Conservation (phyloP, 2,329 filamentous ascomycete species). For the Ascochyta lentis region DNA sequence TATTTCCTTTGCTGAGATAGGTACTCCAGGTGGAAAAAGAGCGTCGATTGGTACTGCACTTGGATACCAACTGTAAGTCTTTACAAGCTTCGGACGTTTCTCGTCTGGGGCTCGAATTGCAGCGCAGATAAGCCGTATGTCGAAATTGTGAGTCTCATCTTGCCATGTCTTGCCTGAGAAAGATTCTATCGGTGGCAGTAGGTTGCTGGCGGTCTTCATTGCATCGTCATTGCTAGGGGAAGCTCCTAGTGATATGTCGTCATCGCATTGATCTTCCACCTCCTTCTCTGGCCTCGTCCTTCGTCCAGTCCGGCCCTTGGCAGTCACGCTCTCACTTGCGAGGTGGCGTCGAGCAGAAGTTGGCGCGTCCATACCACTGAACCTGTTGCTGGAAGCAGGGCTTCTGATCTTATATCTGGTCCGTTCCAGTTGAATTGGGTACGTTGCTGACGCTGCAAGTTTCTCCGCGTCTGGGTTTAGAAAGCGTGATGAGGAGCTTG, state of each 20-base stretch:
- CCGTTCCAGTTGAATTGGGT: too few species aligned
- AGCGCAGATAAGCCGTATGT: neutral
- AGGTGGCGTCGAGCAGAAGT: neutral
- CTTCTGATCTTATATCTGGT: too few species aligned
- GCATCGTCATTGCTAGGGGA: too few species aligned
- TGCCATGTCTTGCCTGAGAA: neutral
- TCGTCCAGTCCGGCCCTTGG: too few species aligned
- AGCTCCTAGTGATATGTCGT: too few species aligned
- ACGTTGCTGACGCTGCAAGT: too few species aligned
- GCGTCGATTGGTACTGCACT: slow-evolving; percentile 28
- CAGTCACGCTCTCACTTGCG: neutral
- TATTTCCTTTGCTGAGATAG: slow-evolving; percentile 35
- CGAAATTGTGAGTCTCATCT: neutral
- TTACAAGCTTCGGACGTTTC: neutral
- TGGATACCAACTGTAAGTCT: slow-evolving; percentile 26
- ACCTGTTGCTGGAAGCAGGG: neutral
- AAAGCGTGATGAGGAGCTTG: too few species aligned
- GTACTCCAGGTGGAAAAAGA: slow-evolving; percentile 35
- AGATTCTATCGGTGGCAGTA: neutral
- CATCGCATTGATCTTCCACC: too few species aligned
- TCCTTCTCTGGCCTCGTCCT: too few species aligned
- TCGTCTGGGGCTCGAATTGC: neutral
- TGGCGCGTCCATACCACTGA: neutral
- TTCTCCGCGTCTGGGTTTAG: too few species aligned
- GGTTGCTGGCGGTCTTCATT: neutral